A percentile compares a stretch with the other conserved stretches of the same genome.
Evolutionary conservation across 2,329 filamentous ascomycete genomes (phyloP).

Genomic region (Aureobasidium lini): DNA sequence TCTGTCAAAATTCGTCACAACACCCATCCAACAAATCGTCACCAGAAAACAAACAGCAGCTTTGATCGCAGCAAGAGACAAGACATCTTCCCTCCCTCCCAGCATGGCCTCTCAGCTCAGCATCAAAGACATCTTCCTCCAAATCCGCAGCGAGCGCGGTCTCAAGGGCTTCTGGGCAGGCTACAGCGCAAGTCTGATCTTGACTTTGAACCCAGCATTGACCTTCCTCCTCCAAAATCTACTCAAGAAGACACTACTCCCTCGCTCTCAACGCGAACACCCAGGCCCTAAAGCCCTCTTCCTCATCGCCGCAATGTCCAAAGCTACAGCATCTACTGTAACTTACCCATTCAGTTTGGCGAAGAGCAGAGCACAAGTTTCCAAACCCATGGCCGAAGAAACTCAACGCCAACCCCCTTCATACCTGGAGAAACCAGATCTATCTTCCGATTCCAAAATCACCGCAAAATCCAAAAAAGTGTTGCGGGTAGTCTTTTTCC

Average conservation of each 20-base stretch:
- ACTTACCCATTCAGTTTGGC: slow-evolving; percentile 84
- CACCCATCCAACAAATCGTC: slow-evolving; percentile 74
- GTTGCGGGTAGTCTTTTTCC: slow-evolving; percentile 19
- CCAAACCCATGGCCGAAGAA: slow-evolving; percentile 19
- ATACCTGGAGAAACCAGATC: slow-evolving; percentile 9
- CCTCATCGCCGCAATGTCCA: slow-evolving; percentile 66
- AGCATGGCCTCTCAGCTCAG: slow-evolving; percentile 25
- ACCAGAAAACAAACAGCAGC: slow-evolving; percentile 70
- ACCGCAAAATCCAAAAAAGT: slow-evolving; percentile 11
- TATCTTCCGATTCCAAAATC: not conserved
- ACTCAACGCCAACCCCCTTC: not conserved
- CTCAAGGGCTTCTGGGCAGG: slow-evolving; percentile 77
- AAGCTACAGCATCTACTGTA: slow-evolving; percentile 64
- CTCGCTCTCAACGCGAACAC: slow-evolving; percentile 43
- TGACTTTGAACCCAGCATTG: slow-evolving; percentile 79
- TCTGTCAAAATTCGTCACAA: slow-evolving; percentile 67
- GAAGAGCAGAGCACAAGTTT: slow-evolving; percentile 69
- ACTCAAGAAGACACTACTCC: slow-evolving; percentile 54
- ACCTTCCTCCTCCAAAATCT: slow-evolving; percentile 78
- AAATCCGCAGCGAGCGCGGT: slow-evolving; percentile 63
- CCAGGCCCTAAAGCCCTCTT: slow-evolving; percentile 52
- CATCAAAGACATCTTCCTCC: slow-evolving; percentile 51
- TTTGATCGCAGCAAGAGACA: slow-evolving; percentile 37
- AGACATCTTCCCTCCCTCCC: slow-evolving; percentile 22
- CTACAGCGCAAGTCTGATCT: slow-evolving; percentile 69